Evolutionary conservation across 441 rosid species (phyloP).

Genomic region (Bruguiera hainesii): DNA sequence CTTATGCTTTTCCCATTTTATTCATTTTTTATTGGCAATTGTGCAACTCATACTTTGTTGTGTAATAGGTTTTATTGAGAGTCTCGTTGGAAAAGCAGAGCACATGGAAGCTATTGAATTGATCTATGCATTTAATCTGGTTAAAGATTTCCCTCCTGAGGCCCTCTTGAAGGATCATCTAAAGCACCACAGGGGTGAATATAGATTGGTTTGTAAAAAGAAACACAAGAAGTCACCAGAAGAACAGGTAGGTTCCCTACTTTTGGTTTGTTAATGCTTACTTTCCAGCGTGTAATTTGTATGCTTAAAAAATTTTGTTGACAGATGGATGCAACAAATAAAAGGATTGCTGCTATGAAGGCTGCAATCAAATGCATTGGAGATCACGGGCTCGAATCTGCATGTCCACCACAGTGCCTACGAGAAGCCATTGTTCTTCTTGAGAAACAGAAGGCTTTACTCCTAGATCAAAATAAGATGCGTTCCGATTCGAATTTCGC

Average conservation of each 20-base stretch:
- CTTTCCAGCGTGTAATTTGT: background rate
- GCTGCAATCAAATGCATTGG: slow-evolving; percentile 25
- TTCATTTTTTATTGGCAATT: background rate
- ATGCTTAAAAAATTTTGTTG: background rate
- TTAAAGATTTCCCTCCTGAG: slow-evolving; percentile 26
- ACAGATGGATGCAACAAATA: slow-evolving; percentile 23
- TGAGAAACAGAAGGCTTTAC: slow-evolving; percentile 12
- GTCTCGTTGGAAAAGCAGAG: slow-evolving; percentile 28
- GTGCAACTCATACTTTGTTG: background rate
- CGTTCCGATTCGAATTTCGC: background rate
- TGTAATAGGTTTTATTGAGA: slow-evolving; percentile 34
- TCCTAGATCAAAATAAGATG: background rate
- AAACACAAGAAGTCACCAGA: slow-evolving; percentile 12
- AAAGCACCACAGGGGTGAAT: slow-evolving; percentile 5
- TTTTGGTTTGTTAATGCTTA: background rate
- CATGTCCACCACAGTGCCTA: slow-evolving; percentile 2
- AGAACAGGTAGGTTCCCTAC: slow-evolving; percentile 19
- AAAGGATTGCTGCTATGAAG: slow-evolving; percentile 22
- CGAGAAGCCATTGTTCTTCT: slow-evolving; percentile 9
- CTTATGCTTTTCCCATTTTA: background rate
- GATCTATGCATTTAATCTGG: slow-evolving; percentile 32
- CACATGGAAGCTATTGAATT: slow-evolving; percentile 30
- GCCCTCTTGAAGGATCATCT: slow-evolving; percentile 26
- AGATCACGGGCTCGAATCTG: slow-evolving; percentile 23
- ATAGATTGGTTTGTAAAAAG: background rate